These are phyloP conservation scores for Diaporthe ampelina DNA, from an alignment of 2,329 filamentous ascomycete species.

Conservation along the genomic window DNA sequence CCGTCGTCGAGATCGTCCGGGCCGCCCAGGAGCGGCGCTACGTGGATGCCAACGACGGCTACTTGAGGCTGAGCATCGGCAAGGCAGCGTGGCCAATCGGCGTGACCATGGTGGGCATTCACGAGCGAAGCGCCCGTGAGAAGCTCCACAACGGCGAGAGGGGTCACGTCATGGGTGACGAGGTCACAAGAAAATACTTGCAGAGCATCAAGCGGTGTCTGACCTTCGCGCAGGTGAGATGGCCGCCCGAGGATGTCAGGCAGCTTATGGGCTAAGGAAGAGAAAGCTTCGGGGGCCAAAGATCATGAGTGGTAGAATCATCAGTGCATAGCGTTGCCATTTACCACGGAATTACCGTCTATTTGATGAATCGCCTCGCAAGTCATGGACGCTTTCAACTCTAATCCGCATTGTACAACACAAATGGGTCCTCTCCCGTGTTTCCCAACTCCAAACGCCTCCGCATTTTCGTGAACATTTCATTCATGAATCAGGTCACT, in stretches of 20 bases:
- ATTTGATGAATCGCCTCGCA: not conserved
- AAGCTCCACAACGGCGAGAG: conserved; percentile 91
- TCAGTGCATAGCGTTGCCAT: conserved; percentile 14
- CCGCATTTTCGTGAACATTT: conserved; percentile 9
- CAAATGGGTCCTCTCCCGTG: not conserved
- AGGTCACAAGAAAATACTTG: conserved; percentile 93
- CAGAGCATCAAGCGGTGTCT: conserved; percentile 98
- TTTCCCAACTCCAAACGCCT: conserved; percentile 41
- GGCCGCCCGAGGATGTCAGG: conserved; percentile 92
- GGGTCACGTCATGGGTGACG: conserved; percentile 97
- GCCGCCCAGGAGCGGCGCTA: conserved; percentile 92
- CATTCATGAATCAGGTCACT: conserved; percentile 18
- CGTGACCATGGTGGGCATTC: conserved; percentile 99
- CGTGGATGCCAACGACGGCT: conserved; percentile 96
- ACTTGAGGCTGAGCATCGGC: conserved; percentile 91
- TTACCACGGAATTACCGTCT: not conserved
- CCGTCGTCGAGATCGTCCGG: conserved; percentile 91
- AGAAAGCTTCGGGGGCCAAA: not conserved
- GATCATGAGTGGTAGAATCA: not conserved
- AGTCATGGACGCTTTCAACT: not conserved
- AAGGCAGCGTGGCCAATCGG: conserved; percentile 99
- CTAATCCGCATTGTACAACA: conserved; percentile 24
- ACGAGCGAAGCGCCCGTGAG: conserved; percentile 94
- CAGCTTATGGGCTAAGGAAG: conserved; percentile 92
- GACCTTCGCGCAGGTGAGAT: conserved; percentile 96